These are phyloP conservation scores for Plantago ovata DNA, from an alignment of 257 asterid species.

Conservation along the genomic window DNA sequence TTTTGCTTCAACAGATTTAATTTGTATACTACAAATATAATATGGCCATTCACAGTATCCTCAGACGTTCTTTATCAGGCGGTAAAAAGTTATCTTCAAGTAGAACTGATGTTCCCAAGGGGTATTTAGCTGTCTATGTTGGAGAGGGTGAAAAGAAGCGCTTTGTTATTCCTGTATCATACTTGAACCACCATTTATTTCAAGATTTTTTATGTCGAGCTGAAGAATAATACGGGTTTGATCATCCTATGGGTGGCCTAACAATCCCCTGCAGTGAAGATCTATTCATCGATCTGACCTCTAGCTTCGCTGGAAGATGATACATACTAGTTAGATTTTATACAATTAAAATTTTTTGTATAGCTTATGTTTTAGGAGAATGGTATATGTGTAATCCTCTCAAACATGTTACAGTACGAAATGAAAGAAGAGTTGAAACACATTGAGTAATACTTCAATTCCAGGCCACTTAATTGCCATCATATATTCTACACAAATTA, in stretches of 20 bases:
- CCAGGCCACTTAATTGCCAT: too few relatives aligned
- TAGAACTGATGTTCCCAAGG: slow-evolving; percentile 29
- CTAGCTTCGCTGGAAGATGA: slow-evolving; percentile 15
- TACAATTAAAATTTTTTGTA: neutral
- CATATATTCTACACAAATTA: too few relatives aligned
- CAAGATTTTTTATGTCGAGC: slow-evolving; percentile 28
- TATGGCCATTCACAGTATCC: slow-evolving; percentile 33
- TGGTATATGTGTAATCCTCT: too few relatives aligned
- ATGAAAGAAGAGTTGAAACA: too few relatives aligned
- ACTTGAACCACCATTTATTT: slow-evolving; percentile 28
- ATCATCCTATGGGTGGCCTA: slow-evolving; percentile 40
- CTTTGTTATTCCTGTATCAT: slow-evolving; percentile 30
- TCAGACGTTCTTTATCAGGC: slow-evolving; percentile 24
- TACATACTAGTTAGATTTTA: neutral
- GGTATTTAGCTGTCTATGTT: slow-evolving; percentile 38
- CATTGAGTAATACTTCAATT: too few relatives aligned
- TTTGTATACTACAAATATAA: neutral
- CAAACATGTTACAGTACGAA: too few relatives aligned
- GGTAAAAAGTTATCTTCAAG: neutral
- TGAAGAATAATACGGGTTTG: slow-evolving; percentile 30
- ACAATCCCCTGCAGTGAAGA: slow-evolving; percentile 30
- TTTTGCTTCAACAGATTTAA: neutral
- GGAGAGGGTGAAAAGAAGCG: slow-evolving; percentile 27
- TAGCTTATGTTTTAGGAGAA: neutral
- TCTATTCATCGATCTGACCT: slow-evolving; percentile 19